Conservation (phyloP, 441 rosid species). For the Aquilaria agallochum region DNA sequence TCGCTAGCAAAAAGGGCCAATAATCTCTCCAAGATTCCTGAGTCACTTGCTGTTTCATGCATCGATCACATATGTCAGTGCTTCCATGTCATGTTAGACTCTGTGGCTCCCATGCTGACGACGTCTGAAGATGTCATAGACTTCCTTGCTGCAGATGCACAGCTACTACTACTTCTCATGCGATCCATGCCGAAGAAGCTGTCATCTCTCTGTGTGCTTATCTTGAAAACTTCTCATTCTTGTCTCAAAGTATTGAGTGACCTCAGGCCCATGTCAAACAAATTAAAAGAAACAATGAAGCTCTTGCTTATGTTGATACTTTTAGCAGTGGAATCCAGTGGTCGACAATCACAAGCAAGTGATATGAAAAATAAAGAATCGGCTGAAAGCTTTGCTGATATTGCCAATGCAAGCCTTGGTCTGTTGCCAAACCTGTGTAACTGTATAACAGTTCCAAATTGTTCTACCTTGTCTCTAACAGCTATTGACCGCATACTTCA, state of each 20-base stretch:
- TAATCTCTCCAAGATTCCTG: conserved; percentile 38
- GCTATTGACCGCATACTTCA: conserved; percentile 55
- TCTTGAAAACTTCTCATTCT: conserved; percentile 59
- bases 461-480: conserved; percentile 60
- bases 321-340: conserved; percentile 41
- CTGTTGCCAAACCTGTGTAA: conserved; percentile 74
- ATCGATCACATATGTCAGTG: conserved; percentile 42
- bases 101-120: conserved; percentile 42
- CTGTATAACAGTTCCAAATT: conserved; percentile 50
- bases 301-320: conserved; percentile 65
- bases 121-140: conserved; percentile 50
- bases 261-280: conserved; percentile 36
- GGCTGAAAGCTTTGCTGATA: conserved; percentile 48
- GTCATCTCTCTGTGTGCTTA: conserved; percentile 42
- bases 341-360: conserved; percentile 22
- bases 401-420: conserved; percentile 67
- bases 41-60: conserved; percentile 46
- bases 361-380: conserved; percentile 32
- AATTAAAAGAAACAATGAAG: conserved; percentile 46
- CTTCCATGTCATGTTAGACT: conserved; percentile 37
- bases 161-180: conserved; percentile 60
- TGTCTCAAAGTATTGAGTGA: conserved; percentile 61
- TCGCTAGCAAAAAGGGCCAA: conserved; percentile 33
- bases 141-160: conserved; percentile 63
- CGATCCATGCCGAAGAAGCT: conserved; percentile 41